Conservation (phyloP, 208 protist genomes). For the Borovskyia barvae region DNA sequence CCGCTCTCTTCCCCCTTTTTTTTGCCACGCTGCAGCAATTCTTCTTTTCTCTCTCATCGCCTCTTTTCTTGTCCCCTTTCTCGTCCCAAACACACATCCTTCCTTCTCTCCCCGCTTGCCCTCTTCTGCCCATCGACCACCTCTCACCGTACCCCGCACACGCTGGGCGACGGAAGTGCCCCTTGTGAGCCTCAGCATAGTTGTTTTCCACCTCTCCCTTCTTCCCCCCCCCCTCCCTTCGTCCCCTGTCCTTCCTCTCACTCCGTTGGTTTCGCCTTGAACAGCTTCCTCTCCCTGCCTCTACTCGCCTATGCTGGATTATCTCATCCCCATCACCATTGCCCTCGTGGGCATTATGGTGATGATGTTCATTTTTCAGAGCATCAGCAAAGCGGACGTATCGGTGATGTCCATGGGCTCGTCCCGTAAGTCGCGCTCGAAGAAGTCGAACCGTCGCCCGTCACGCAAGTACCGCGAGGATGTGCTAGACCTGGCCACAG, state of each 20-base stretch:
- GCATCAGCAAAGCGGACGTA: conserved; percentile 44
- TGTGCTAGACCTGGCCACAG: conserved; percentile 52
- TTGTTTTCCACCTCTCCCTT: too few relatives aligned
- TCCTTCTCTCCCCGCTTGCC: too few relatives aligned
- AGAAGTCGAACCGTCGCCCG: conserved; percentile 31
- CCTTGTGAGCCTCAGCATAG: too few relatives aligned
- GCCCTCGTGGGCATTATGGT: conserved; percentile 55
- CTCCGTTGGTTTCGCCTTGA: background rate
- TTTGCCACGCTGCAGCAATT: too few relatives aligned
- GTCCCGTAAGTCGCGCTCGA: conserved; percentile 30
- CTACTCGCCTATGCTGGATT: conserved; percentile 49
- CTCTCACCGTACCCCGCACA: too few relatives aligned
- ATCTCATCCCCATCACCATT: conserved; percentile 61
- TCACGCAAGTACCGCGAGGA: conserved; percentile 41
- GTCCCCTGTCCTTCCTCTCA: conserved; percentile 2
- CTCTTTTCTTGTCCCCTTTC: background rate
- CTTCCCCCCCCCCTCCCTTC: too few relatives aligned
- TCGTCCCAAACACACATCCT: too few relatives aligned
- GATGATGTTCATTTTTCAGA: conserved; percentile 72
- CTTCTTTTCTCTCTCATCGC: conserved; percentile 1
- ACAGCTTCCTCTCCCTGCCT: background rate
- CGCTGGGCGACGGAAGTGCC: too few relatives aligned
- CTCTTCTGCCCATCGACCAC: too few relatives aligned
- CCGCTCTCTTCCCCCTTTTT: too few relatives aligned
- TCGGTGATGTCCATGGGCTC: background rate